Percentiles rank a stretch among this genome's conserved stretches.
Evolutionary conservation across 2,329 filamentous ascomycete species (phyloP).

Genomic region (Orbilia ellipsospora): DNA sequence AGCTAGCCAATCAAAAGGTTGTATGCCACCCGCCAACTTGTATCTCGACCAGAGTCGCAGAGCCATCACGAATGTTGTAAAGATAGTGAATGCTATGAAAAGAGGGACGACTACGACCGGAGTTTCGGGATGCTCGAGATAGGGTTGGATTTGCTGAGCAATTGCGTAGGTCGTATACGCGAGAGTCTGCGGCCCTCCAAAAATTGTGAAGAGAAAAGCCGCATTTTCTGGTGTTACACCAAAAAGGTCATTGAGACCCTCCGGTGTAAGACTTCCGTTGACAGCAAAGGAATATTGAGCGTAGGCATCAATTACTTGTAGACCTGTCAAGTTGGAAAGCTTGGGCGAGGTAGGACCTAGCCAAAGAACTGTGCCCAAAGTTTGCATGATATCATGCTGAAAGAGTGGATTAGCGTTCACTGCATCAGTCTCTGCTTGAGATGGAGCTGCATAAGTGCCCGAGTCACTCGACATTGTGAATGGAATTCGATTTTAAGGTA

Average conservation of each 20-base stretch:
- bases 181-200: constrained; percentile 16
- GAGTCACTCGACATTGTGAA: background rate
- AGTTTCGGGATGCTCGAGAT: constrained; percentile 28
- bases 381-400: constrained; percentile 11
- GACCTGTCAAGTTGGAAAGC: constrained; percentile 9
- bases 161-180: background rate
- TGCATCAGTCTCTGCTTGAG: background rate
- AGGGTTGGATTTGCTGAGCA: background rate
- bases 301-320: constrained; percentile 25
- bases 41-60: constrained; percentile 52
- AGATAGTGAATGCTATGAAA: constrained; percentile 29
- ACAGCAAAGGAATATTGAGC: constrained; percentile 15
- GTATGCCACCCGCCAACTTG: constrained; percentile 43
- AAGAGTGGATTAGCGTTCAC: background rate
- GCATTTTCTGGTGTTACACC: constrained; percentile 12
- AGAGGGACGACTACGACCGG: constrained; percentile 27
- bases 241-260: constrained; percentile 12
- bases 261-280: constrained; percentile 20
- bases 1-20: constrained; percentile 44
- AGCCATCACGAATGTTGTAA: constrained; percentile 40
- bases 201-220: constrained; percentile 4
- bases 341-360: constrained; percentile 37
- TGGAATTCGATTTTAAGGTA: background rate
- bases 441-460: background rate
- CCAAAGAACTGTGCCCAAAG: constrained; percentile 21